Evolutionary conservation across 441 rosid species (phyloP).

Genomic region (Bocquillonia castaneifolia): DNA sequence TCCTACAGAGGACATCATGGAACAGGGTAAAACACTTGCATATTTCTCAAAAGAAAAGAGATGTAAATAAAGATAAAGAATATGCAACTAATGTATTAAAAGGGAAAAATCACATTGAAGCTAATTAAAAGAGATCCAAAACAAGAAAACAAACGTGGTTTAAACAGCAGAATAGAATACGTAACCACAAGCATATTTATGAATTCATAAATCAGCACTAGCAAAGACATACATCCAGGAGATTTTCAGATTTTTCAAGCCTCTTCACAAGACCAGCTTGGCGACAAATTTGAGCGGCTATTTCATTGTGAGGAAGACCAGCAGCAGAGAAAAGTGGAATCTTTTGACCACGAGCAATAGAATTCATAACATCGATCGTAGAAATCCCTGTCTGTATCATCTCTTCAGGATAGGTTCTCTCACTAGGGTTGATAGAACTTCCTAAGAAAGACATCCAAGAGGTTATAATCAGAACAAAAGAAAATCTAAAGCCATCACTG

Average conservation of each 20-base stretch:
- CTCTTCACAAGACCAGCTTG: conserved; percentile 99
- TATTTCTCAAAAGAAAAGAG: not conserved
- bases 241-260: conserved; percentile 57
- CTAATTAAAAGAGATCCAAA: not conserved
- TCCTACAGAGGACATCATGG: conserved; percentile 40
- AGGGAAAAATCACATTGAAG: not conserved
- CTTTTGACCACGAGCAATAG: conserved; percentile 97
- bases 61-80: conserved; percentile 3
- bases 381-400: conserved; percentile 99
- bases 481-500: not conserved
- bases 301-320: conserved; percentile 98
- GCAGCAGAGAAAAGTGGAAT: conserved; percentile 99
- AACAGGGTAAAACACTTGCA: conserved; percentile 10
- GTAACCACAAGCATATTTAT: not conserved
- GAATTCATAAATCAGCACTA: not conserved
- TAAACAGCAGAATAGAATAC: not conserved
- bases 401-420: conserved; percentile 98
- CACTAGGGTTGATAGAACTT: conserved; percentile 98
- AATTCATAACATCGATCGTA: conserved; percentile 98
- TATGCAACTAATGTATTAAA: not conserved
- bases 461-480: not conserved
- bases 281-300: conserved; percentile 99
- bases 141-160: not conserved
- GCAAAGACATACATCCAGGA: conserved; percentile 9
- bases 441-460: conserved; percentile 39